Evolutionary conservation across 2,329 filamentous ascomycete species (phyloP), one percentile per base, ranked within the genome.

Genomic region (Xylaria hypoxylon): DNA sequence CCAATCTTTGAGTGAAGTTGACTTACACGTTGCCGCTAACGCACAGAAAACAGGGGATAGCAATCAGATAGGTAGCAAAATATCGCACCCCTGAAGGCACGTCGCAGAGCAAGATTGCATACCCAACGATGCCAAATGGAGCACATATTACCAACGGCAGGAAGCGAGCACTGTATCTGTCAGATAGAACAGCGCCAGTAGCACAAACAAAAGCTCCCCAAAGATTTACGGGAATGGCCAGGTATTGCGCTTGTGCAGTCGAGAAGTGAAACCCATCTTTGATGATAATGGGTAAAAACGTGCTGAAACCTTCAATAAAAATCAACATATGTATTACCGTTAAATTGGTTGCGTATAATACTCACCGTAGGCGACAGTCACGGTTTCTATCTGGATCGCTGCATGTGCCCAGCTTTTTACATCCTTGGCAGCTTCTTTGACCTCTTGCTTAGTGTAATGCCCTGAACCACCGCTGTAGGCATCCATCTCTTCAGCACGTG

Each of bases 201-300:
- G 75, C 75, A 62, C 80, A 81, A n/a, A 80, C 76, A 4, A 80
- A 40, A 0, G 79, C 77, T 1, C 78, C 80, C 79, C 79, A 80
- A 26, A 81, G 47, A 59, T 80, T 80, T n/a, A 80, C 78, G 0
- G 79, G 79, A 19, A 81, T 80, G 8, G 80, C 78, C 3, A 81
- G 72, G 58, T 81, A 81, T 68, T 77, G 69, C 52, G 78, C 77
- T 68, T 81, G 76, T 11, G 79, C 73, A 0, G 78, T 78, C 1
- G 78, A 78, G 59, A 79, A 80, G 24, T 78, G 72, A 63, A 81
- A 80, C 1, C 73, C 73, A 2, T 80, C 75, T 22, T 78, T 77
- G 52, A 81, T 80, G 55, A 81, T 81, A 53, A 81, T 80, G 0
- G 80, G 80, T 1, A 82, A 69, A 55, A 82, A 82, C 0, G 79